Percentiles rank a stretch among this genome's conserved stretches.
These are phyloP conservation scores for Pisolithus microcarpus DNA, from an alignment of 768 basidiomycete species.

Conservation along the genomic window DNA sequence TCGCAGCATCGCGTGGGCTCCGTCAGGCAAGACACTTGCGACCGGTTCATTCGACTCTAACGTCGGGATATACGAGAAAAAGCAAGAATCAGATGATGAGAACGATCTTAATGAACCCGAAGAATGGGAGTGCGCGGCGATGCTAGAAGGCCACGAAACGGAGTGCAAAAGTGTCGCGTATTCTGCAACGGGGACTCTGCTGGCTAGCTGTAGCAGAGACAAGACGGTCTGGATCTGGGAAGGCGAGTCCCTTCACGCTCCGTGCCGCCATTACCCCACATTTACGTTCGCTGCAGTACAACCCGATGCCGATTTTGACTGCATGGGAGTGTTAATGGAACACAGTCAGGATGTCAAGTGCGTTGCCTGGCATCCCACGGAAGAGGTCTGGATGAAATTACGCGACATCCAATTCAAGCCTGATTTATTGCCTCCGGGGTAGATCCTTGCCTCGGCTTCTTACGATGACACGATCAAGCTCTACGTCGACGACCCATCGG, in stretches of 20 bases:
- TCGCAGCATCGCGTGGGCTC: slow-evolving; percentile 80
- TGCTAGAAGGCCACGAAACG: slow-evolving; percentile 91
- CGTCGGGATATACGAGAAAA: slow-evolving; percentile 85
- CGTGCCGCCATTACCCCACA: background rate
- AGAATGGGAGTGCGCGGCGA: slow-evolving; percentile 85
- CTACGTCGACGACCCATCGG: slow-evolving; percentile 85
- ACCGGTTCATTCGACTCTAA: slow-evolving; percentile 93
- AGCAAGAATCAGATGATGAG: slow-evolving; percentile 36
- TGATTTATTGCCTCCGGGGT: slow-evolving; percentile 14
- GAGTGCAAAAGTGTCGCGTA: slow-evolving; percentile 93
- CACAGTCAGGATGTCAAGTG: slow-evolving; percentile 95
- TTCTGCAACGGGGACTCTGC: slow-evolving; percentile 61
- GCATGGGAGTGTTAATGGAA: slow-evolving; percentile 92
- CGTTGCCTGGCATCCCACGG: slow-evolving; percentile 89
- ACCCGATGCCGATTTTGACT: slow-evolving; percentile 91
- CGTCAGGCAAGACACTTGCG: slow-evolving; percentile 78
- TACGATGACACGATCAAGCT: slow-evolving; percentile 97
- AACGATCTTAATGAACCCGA: slow-evolving; percentile 27
- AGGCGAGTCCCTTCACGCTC: slow-evolving; percentile 40
- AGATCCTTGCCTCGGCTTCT: slow-evolving; percentile 94
- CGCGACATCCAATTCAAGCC: background rate
- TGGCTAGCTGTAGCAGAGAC: slow-evolving; percentile 94
- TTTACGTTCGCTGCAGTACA: slow-evolving; percentile 46
- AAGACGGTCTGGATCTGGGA: slow-evolving; percentile 99
- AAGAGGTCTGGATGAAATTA: slow-evolving; percentile 58